phyloP scores from a whole-genome alignment of 345 rosid genomes.

The Hibiscus mutabilis region DNA sequence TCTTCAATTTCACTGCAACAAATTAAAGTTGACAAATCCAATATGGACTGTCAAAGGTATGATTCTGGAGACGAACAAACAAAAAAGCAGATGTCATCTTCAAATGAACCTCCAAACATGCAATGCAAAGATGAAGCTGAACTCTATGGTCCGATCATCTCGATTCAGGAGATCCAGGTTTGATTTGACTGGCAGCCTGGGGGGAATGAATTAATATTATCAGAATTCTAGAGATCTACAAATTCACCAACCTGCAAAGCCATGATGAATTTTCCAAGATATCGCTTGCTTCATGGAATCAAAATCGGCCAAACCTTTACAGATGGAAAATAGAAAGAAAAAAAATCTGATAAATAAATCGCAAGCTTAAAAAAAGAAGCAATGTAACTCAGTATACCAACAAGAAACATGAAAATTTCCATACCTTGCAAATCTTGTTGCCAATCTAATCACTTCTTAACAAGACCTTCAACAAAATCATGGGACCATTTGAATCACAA shows the following conservation, averaged over 20 bases:
- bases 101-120: neutral
- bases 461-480: neutral
- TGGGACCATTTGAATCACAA: neutral
- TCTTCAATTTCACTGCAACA: neutral
- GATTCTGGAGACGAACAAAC: neutral
- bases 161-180: slow-evolving; percentile 36
- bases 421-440: neutral
- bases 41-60: neutral
- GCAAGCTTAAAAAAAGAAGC: too few species aligned
- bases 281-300: neutral
- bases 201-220: neutral
- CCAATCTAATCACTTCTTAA: neutral
- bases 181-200: slow-evolving; percentile 57
- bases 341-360: too few species aligned
- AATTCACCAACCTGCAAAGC: neutral
- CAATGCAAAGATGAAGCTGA: neutral
- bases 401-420: neutral
- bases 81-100: slow-evolving; percentile 1
- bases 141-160: slow-evolving; percentile 25
- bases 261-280: neutral
- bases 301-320: too few species aligned
- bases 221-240: neutral
- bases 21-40: neutral
- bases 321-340: too few species aligned
- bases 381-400: too few species aligned